Base-by-base conservation (phyloP, 108 stramenopile species). In the Skeletonema marinoi region DNA sequence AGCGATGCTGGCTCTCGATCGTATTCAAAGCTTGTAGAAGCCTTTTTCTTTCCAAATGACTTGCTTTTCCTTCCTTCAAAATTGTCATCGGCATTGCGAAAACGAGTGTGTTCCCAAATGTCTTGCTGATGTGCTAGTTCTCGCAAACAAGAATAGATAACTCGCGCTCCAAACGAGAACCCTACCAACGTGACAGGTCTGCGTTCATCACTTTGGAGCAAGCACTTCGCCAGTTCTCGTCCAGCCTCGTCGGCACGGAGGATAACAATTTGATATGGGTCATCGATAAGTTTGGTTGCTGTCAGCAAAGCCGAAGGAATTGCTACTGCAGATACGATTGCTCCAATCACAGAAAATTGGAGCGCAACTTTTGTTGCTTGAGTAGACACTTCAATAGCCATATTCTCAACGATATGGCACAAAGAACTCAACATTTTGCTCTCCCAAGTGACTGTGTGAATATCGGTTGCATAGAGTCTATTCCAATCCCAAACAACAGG, bases 131-230 rank as follows among this genome's bases (percentile, higher is more conserved):
- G 67, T 7, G 89, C 90, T 48, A 98, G 69, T 50, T 93, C 91
- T 51, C 84, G 66, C 32, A 97, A 78, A 68, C 96, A 96, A 9
- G 90, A 74, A 60, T 89, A 93, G 44, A 98, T 88, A 17, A 97
- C 88, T 56, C 96, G 86, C 6, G 93, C 96, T 9, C 98, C 98
- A 64, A 98, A 93, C 3, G 88, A 90, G 68, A 88, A 97, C 25
- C 98, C 98, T 44, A 97, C 60, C 30, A 98, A 83, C 13, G 92
- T 92, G 7, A 98, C 96, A 12, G 98, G 98, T 29, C 97, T 81
- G 30, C 83, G 76, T 46, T 82, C 86, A 33, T 88, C 84, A 33
- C 89, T 84, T 32, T 84, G 64, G 21, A 94, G 74, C 46, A 97
- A 73, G 32, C 90, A 89, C 51, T 80, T 73, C 16, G 96, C 97